Percentiles rank a stretch among this genome's conserved stretches.
These are phyloP conservation scores for Penicillium sp. DNA, from an alignment of 2,329 filamentous ascomycete genomes.

Conservation along the genomic window DNA sequence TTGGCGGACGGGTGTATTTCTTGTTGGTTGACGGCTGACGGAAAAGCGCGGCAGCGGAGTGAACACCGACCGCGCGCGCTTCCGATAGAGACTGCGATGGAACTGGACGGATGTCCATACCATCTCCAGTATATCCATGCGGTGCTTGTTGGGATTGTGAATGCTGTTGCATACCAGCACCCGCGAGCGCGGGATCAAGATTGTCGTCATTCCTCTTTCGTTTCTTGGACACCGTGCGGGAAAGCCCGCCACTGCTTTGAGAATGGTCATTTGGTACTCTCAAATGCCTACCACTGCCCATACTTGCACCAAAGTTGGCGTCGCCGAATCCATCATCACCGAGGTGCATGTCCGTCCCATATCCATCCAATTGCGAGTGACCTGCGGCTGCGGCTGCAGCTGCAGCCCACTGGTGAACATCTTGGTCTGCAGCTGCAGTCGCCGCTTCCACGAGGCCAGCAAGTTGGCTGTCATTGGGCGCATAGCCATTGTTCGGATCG, in stretches of 20 bases:
- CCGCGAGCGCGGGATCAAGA: constrained; percentile 34
- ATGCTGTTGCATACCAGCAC: constrained; percentile 25
- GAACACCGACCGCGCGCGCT: constrained; percentile 47
- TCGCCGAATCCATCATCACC: constrained; percentile 39
- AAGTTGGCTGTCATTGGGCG: constrained; percentile 40
- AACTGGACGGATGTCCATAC: constrained; percentile 34
- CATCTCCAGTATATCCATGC: constrained; percentile 28
- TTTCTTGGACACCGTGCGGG: constrained; percentile 36
- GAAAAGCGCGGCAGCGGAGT: constrained; percentile 52
- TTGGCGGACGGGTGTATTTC: constrained; percentile 54
- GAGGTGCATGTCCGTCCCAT: constrained; percentile 37
- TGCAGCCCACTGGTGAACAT: constrained; percentile 39
- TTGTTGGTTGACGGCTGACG: constrained; percentile 47
- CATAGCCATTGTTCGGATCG: constrained; percentile 32
- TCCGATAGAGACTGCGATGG: constrained; percentile 39
- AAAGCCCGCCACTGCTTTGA: constrained; percentile 28
- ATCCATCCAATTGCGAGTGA: constrained; percentile 38
- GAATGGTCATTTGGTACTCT: constrained; percentile 27
- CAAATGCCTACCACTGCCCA: constrained; percentile 25
- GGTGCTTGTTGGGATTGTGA: constrained; percentile 22
- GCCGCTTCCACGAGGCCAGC: constrained; percentile 45
- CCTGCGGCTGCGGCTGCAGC: constrained; percentile 44
- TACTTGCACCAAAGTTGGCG: constrained; percentile 26
- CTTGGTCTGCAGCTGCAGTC: constrained; percentile 41
- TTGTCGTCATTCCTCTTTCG: constrained; percentile 39